A percentile compares a stretch with the other conserved stretches of the same genome.
Evolutionary conservation across 73 alveolate species (phyloP).

Genomic region (Tetrahymena elliotti): DNA sequence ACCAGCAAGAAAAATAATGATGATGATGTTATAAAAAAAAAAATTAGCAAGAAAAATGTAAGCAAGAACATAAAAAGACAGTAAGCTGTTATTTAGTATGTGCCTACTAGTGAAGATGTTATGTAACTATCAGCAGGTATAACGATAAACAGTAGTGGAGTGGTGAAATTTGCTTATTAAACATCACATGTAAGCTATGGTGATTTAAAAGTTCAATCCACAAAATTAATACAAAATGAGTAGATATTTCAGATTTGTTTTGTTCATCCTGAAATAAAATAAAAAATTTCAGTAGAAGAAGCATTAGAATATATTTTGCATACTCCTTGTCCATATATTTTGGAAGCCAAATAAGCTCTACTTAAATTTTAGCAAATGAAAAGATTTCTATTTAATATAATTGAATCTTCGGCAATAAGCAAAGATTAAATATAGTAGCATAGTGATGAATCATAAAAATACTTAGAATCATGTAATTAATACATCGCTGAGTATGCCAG

Average conservation of each 20-base stretch:
- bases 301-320: neutral
- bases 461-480: neutral
- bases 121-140: neutral
- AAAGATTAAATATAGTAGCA: too few species aligned
- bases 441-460: neutral
- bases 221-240: neutral
- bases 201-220: too few species aligned
- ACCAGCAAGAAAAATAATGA: too few species aligned
- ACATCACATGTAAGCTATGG: neutral
- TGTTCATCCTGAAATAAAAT: neutral
- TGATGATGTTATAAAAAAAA: too few species aligned
- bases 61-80: too few species aligned
- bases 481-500: neutral
- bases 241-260: neutral
- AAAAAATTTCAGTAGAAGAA: neutral
- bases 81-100: too few species aligned
- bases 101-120: neutral
- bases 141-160: neutral
- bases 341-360: neutral
- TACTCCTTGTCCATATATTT: neutral
- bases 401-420: too few species aligned
- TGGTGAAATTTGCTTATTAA: neutral
- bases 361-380: too few species aligned
- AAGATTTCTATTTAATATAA: too few species aligned
- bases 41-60: too few species aligned